These are phyloP conservation scores for Starmerella floris DNA, from an alignment of 805 yeast species.

Conservation along the genomic window DNA sequence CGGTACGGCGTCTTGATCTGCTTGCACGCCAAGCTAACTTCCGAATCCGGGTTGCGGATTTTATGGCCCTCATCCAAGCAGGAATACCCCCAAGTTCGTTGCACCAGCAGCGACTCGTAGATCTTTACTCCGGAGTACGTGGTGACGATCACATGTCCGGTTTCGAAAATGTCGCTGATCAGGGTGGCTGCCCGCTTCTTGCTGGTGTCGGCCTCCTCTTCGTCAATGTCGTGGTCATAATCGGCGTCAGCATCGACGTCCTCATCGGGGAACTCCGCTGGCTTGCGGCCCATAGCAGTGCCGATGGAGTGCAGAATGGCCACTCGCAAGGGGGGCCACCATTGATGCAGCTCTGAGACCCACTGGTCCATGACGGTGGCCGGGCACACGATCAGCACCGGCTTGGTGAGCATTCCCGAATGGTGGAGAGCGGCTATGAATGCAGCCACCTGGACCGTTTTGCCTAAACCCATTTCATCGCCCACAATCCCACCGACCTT, in stretches of 20 bases:
- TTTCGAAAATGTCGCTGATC: slow-evolving; percentile 42
- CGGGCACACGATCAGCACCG: slow-evolving; percentile 82
- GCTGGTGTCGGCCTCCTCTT: slow-evolving; percentile 15
- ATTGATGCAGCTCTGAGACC: slow-evolving; percentile 89
- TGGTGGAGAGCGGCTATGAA: slow-evolving; percentile 85
- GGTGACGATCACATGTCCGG: slow-evolving; percentile 78
- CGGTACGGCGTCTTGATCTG: slow-evolving; percentile 74
- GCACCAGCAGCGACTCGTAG: slow-evolving; percentile 49
- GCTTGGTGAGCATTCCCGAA: slow-evolving; percentile 58
- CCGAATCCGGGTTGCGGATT: slow-evolving; percentile 87
- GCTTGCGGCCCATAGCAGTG: slow-evolving; percentile 51
- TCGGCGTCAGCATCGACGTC: slow-evolving; percentile 31
- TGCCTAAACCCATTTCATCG: slow-evolving; percentile 97
- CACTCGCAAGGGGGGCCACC: slow-evolving; percentile 95
- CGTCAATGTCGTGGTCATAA: slow-evolving; percentile 34
- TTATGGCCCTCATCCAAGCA: slow-evolving; percentile 95
- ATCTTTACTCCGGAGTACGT: slow-evolving; percentile 78
- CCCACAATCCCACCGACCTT: slow-evolving; percentile 91
- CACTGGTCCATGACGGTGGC: slow-evolving; percentile 94
- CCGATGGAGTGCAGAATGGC: slow-evolving; percentile 87
- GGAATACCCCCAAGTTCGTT: slow-evolving; percentile 74
- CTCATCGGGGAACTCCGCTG: slow-evolving; percentile 15
- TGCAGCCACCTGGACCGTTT: slow-evolving; percentile 83
- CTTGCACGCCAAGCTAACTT: slow-evolving; percentile 72
- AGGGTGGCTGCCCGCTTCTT: slow-evolving; percentile 36